Evolutionary conservation across 1,284 basidiomycete genomes (phyloP).

Genomic region (Moniliophthora roreri): DNA sequence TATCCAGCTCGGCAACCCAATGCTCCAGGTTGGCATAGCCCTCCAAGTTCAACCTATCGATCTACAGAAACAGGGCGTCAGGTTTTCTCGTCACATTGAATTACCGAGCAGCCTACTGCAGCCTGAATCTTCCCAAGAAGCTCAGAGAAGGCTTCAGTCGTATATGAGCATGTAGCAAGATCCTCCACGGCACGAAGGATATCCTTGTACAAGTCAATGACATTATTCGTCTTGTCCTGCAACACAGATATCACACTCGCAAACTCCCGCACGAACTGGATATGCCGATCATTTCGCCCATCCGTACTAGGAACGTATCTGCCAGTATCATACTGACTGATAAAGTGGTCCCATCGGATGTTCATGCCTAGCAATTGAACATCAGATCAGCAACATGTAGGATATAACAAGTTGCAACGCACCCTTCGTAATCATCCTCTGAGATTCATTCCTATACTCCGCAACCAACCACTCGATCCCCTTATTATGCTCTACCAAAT

Average conservation of each 20-base stretch:
- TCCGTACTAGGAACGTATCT: conserved; percentile 73
- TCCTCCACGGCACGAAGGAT: conserved; percentile 86
- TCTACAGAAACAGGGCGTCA: conserved; percentile 40
- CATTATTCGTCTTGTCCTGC: conserved; percentile 91
- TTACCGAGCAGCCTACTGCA: conserved; percentile 55
- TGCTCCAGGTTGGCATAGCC: conserved; percentile 98
- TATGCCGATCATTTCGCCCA: conserved; percentile 84
- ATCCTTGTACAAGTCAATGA: conserved; percentile 90
- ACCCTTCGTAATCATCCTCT: conserved; percentile 89
- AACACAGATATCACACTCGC: conserved; percentile 88
- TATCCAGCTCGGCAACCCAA: conserved; percentile 91
- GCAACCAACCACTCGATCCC: conserved; percentile 93
- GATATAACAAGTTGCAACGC: conserved; percentile 18
- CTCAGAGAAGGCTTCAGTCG: conserved; percentile 77
- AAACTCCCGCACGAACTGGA: conserved; percentile 93
- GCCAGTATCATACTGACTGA: conserved; percentile 86
- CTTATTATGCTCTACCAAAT: conserved; percentile 85
- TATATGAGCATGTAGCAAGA: conserved; percentile 85
- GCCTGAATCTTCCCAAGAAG: conserved; percentile 84
- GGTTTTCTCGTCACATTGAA: background rate
- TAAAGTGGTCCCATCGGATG: conserved; percentile 96
- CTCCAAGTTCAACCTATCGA: conserved; percentile 93
- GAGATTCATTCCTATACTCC: conserved; percentile 87
- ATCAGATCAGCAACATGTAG: conserved; percentile 5
- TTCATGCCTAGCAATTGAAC: conserved; percentile 65